Percentiles rank a stretch among this genome's conserved stretches.
phyloP scores from a whole-genome alignment of 306 rosid genomes.

The Gastrolobium bilobum region DNA sequence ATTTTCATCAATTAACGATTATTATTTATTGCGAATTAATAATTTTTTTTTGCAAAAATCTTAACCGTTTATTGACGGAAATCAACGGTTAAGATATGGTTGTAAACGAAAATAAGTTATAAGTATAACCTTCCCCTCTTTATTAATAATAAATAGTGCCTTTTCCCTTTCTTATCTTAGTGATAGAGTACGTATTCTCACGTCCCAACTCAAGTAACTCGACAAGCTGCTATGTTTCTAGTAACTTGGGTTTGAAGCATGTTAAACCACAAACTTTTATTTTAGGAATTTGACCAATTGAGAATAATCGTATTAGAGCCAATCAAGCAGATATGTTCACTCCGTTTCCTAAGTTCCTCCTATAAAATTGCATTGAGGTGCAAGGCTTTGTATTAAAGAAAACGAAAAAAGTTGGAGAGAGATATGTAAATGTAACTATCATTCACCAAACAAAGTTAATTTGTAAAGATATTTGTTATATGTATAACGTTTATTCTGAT shows the following conservation, averaged over 20 bases:
- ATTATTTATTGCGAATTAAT: too few species aligned
- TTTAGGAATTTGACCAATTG: constrained; percentile 7
- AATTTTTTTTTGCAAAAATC: too few species aligned
- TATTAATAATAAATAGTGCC: not conserved
- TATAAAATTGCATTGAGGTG: not conserved
- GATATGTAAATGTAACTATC: constrained; percentile 1
- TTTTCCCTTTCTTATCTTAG: not conserved
- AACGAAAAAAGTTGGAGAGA: not conserved
- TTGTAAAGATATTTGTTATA: not conserved
- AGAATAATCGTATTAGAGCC: not conserved
- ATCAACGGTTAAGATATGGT: too few species aligned
- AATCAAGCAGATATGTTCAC: not conserved
- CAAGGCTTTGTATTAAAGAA: not conserved
- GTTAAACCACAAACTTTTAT: not conserved
- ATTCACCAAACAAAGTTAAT: constrained; percentile 17
- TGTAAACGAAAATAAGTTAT: too few species aligned
- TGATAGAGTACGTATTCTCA: not conserved
- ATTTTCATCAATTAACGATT: too few species aligned
- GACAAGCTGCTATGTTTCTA: constrained; percentile 9
- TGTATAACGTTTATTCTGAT: not conserved
- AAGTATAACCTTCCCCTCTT: too few species aligned
- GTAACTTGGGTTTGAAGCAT: constrained; percentile 39
- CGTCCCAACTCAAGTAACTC: not conserved
- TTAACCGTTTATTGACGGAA: too few species aligned
- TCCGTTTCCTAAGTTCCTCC: not conserved